Conservation (phyloP, 1,284 basidiomycete species). For the Pascua sp. region DNA sequence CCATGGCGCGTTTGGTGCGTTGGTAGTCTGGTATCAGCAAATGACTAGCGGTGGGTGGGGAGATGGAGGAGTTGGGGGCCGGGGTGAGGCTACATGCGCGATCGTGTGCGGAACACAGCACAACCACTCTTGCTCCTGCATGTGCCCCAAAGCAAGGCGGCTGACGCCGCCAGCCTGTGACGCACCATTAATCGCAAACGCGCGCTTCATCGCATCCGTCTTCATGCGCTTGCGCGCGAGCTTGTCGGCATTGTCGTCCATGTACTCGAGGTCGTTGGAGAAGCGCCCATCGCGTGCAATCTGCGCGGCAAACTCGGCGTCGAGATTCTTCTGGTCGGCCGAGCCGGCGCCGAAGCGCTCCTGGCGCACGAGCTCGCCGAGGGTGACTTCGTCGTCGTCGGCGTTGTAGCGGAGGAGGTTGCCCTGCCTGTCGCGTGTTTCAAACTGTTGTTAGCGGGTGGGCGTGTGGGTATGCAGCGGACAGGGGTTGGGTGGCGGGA, state of each 20-base stretch:
- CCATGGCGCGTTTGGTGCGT: conserved; percentile 82
- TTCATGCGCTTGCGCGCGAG: conserved; percentile 91
- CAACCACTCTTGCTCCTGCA: neutral
- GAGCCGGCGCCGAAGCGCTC: conserved; percentile 86
- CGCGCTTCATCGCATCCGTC: conserved; percentile 89
- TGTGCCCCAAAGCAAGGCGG: too few relatives aligned
- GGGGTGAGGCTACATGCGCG: neutral
- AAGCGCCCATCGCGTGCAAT: conserved; percentile 86
- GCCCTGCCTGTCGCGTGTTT: conserved; percentile 86
- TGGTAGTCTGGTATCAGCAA: conserved; percentile 69
- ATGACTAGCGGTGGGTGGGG: neutral
- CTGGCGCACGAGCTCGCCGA: conserved; percentile 88
- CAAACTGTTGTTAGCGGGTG: conserved; percentile 55
- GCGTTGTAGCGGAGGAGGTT: conserved; percentile 77
- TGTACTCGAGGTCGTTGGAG: conserved; percentile 84
- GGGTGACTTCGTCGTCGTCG: conserved; percentile 79
- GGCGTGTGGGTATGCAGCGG: neutral
- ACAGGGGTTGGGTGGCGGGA: too few relatives aligned
- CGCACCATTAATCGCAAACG: conserved; percentile 91
- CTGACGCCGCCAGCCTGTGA: neutral
- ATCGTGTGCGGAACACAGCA: neutral
- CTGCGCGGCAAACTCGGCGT: conserved; percentile 80
- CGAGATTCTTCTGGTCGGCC: conserved; percentile 83
- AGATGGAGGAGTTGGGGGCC: neutral
- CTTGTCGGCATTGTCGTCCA: conserved; percentile 93